Base-by-base conservation (phyloP, 441 rosid genomes). In the Viola pubescens region DNA sequence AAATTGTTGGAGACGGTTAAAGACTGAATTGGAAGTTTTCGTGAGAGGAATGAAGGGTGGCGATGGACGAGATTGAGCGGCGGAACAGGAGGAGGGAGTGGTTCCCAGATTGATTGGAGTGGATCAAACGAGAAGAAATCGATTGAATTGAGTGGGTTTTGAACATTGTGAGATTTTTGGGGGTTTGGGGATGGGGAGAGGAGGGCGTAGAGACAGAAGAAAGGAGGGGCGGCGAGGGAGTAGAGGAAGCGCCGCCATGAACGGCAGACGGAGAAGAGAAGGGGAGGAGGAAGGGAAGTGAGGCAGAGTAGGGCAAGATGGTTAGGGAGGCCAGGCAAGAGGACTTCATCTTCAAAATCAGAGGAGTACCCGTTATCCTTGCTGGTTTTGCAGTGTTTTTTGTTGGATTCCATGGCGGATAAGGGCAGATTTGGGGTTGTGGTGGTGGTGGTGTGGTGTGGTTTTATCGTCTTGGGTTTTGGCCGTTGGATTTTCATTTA, bases 211-310 rank as follows among this genome's bases (percentile, higher is more conserved):
- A 84, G 59, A 55, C 82, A 80, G 9, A 61, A 74, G 56, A 68
- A 79, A n/a, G 84, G 82, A 60, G 88, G 83, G 70, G 73, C 75
- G 41, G 79, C 53, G 14, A 84, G 75, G 6, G 81, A 75, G 63
- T 82, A 82, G 48, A 82, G 56, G 37, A 85, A 70, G 37, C 81
- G 79, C 0, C 81, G 75, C 91, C 91, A 85, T 12, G 86, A 74
- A 37, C 54, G 73, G 67, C 81, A 80, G 56, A 85, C 79, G 37
- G 80, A 67, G 79, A 45, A 75, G 56, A 85, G 84, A 4, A 70
- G 4, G 4, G 75, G 38, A 52, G 87, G 84, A 4, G 44, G 71
- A 58, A 78, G 64, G 3, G 48, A 63, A 16, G 77, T 66, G 54
- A 85, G 86, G 56, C 82, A 82, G 16, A 79, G 72, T 4, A 67